Evolutionary conservation across 352 stramenopile genomes (phyloP), one percentile per base, ranked within the genome.

Genomic region (Phytophthora pini): DNA sequence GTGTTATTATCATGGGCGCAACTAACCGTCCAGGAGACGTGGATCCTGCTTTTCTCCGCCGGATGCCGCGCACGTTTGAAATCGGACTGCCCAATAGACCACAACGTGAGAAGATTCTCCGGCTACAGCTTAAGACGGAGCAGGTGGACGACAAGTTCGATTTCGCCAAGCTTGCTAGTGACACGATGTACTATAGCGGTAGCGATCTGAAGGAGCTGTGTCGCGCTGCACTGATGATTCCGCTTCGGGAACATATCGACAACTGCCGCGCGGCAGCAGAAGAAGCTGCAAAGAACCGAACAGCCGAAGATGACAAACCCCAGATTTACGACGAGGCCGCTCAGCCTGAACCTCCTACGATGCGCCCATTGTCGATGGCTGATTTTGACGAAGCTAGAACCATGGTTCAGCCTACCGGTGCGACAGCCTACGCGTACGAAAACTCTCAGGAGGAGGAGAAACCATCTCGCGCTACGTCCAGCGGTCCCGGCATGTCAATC

Each of bases 1-100:
- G 90, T 44, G 94, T 99, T 40, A 95, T 99, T 60, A 90, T 99
- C 15, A 84, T 99, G 60, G 97, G 96, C 20, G 97, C 97, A 2
- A 99, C 97, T 0, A 99, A 99, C 73, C 91, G 93, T 1, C 93
- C 93, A 0, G 80, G 80, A 1, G 93, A 97, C 32, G 85, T 98
- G 2, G 94, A 99, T 70, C 81, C 90, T 36, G 97, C 97, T 12
- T 98, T 99, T 72, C 74, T 99, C 15, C 90, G 97, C 36, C 90
- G 97, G 22, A 94, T 99, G 73, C 96, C 97, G n/a, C 88, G 97
- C 17, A 92, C 93, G 32, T 99, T 99, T 70, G 85, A 97, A 63
- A 98, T 99, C 55, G 82, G 82, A 20, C 68, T 99, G n/a, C 97
- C 97, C 0, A 76, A 95, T 57, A 70, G 68, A 43, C 60, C 82